Percentiles rank a stretch among this genome's conserved stretches.
These are phyloP conservation scores for Melanogaster broomeanus DNA, from an alignment of 768 basidiomycete species.

Conservation along the genomic window DNA sequence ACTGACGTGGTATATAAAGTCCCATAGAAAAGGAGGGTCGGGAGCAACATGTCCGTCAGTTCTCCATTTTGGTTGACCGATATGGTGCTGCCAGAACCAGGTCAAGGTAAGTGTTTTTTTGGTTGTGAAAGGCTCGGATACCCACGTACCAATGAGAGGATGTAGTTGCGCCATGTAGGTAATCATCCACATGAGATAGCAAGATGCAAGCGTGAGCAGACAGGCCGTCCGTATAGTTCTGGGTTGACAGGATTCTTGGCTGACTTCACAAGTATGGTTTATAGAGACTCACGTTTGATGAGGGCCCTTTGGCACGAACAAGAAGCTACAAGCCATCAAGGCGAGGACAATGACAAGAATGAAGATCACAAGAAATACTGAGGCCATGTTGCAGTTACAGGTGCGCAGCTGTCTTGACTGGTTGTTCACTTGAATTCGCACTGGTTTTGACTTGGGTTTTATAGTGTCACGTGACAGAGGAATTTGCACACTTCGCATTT, in stretches of 20 bases:
- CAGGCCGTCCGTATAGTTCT: constrained; percentile 84
- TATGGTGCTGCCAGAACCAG: constrained; percentile 18
- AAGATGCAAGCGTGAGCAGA: constrained; percentile 75
- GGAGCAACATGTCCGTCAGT: constrained; percentile 8
- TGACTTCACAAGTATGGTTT: not conserved
- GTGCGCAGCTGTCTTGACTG: not conserved
- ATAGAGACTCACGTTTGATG: constrained; percentile 76
- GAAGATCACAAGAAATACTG: constrained; percentile 68
- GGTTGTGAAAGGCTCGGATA: not conserved
- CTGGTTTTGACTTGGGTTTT: too few relatives aligned
- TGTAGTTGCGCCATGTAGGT: constrained; percentile 96
- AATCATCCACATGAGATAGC: constrained; percentile 96
- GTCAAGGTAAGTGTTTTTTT: not conserved
- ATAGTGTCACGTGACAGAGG: constrained; percentile 13
- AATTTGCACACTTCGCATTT: not conserved
- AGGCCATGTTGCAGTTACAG: constrained; percentile 52
- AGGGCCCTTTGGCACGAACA: constrained; percentile 82
- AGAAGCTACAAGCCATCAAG: constrained; percentile 63
- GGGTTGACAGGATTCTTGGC: constrained; percentile 8
- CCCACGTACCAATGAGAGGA: constrained; percentile 80
- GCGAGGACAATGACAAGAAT: constrained; percentile 64
- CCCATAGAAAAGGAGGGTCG: not conserved
- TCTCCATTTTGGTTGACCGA: constrained; percentile 11
- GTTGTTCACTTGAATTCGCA: not conserved
- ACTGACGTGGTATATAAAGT: constrained; percentile 28